Conservation (phyloP, 2,329 filamentous ascomycete genomes). For the Epichloe hybrida region DNA sequence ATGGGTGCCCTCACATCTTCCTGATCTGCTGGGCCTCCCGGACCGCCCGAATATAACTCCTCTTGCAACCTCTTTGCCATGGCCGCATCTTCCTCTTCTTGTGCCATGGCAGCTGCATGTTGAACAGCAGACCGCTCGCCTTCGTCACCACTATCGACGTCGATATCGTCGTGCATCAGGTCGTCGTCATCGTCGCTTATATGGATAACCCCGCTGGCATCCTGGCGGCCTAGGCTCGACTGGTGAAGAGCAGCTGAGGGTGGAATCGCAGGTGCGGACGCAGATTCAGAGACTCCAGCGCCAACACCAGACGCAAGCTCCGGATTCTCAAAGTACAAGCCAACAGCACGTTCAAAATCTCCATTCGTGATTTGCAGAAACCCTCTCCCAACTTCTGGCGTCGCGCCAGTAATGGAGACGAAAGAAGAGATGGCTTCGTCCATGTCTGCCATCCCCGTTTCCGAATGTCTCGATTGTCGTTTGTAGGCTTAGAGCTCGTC, state of each 20-base stretch:
- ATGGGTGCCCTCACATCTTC: slow-evolving; percentile 79
- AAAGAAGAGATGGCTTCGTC: slow-evolving; percentile 67
- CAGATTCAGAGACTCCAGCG: slow-evolving; percentile 15
- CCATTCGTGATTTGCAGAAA: slow-evolving; percentile 78
- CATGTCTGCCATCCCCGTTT: slow-evolving; percentile 28
- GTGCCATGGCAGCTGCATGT: slow-evolving; percentile 30
- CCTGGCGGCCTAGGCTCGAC: slow-evolving; percentile 18
- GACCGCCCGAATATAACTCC: slow-evolving; percentile 59
- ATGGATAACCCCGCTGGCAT: slow-evolving; percentile 40
- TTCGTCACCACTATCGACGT: slow-evolving; percentile 21
- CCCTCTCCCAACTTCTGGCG: slow-evolving; percentile 59
- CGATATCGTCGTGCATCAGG: slow-evolving; percentile 22
- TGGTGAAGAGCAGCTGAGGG: slow-evolving; percentile 19
- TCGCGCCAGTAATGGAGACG: slow-evolving; percentile 65
- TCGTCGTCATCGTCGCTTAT: slow-evolving; percentile 64
- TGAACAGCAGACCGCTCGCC: slow-evolving; percentile 27
- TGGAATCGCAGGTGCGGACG: slow-evolving; percentile 4
- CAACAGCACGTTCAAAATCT: slow-evolving; percentile 73
- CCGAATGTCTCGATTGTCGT: not conserved
- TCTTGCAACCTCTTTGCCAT: slow-evolving; percentile 88
- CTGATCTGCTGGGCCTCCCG: slow-evolving; percentile 27
- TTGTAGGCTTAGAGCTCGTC: not conserved
- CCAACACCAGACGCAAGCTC: slow-evolving; percentile 40
- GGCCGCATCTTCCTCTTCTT: slow-evolving; percentile 79
- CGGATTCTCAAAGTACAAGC: slow-evolving; percentile 81